Evolutionary conservation across 352 stramenopile genomes (phyloP).

Genomic region (Thalassiosira allenii): DNA sequence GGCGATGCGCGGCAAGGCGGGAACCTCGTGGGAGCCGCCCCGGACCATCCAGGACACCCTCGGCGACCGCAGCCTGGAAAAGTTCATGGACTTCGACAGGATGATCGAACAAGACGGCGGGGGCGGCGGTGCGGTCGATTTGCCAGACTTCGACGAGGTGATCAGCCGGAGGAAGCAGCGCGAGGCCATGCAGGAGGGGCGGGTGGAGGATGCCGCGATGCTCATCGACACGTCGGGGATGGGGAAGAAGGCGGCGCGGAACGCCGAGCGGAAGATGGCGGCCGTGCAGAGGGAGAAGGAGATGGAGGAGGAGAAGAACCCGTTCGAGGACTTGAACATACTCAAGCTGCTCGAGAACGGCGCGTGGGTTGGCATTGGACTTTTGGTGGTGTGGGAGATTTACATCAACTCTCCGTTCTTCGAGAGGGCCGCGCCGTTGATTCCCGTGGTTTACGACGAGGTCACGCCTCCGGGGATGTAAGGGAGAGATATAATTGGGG

Average conservation of each 20-base stretch:
- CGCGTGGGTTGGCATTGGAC: conserved; percentile 80
- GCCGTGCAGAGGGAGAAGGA: conserved; percentile 48
- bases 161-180: conserved; percentile 32
- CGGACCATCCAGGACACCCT: conserved; percentile 69
- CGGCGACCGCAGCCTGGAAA: conserved; percentile 71
- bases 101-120: conserved; percentile 55
- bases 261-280: conserved; percentile 49
- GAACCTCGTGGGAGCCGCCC: conserved; percentile 32
- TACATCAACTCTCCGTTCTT: conserved; percentile 88
- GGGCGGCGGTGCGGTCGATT: conserved; percentile 42
- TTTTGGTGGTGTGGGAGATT: conserved; percentile 83
- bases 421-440: conserved; percentile 76
- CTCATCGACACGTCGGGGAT: conserved; percentile 44
- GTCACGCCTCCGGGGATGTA: conserved; percentile 37
- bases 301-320: conserved; percentile 41
- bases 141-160: conserved; percentile 63
- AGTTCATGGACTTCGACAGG: conserved; percentile 72
- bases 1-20: conserved; percentile 60
- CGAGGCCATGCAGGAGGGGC: conserved; percentile 26
- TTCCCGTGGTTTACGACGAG: conserved; percentile 76
- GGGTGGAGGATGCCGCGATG: conserved; percentile 36
- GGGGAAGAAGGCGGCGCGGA: conserved; percentile 63
- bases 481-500: too few species aligned
- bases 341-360: conserved; percentile 74
- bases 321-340: conserved; percentile 52